Evolutionary conservation across 352 stramenopile species (phyloP).

Genomic region (Phytophthora pisi): DNA sequence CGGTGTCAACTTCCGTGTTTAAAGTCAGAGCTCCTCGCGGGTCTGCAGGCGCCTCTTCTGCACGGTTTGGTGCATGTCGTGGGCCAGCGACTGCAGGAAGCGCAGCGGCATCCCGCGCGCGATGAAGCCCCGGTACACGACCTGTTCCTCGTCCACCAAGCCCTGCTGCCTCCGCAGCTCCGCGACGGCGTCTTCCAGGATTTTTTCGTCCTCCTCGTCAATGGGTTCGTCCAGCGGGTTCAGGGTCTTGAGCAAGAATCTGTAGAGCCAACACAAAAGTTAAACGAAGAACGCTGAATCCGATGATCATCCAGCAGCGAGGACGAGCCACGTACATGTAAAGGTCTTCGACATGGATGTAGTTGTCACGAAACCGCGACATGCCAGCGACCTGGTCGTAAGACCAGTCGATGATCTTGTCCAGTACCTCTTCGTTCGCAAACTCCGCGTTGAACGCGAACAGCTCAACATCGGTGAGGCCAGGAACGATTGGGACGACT

Average conservation of each 20-base stretch:
- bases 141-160: slow-evolving; percentile 47
- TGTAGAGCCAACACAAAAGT: slow-evolving; percentile 10
- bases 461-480: slow-evolving; percentile 53
- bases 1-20: not conserved
- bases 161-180: slow-evolving; percentile 53
- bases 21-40: slow-evolving; percentile 34
- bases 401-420: slow-evolving; percentile 66
- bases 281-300: not conserved
- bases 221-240: slow-evolving; percentile 63
- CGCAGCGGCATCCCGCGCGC: slow-evolving; percentile 57
- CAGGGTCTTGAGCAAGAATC: slow-evolving; percentile 60
- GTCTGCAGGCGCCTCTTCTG: slow-evolving; percentile 38
- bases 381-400: slow-evolving; percentile 53
- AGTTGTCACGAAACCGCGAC: slow-evolving; percentile 49
- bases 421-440: slow-evolving; percentile 53
- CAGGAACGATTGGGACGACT: slow-evolving; percentile 34
- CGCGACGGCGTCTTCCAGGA: slow-evolving; percentile 39
- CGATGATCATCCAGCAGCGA: not conserved
- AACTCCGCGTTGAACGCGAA: slow-evolving; percentile 64
- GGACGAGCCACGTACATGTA: slow-evolving; percentile 36
- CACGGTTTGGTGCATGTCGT: slow-evolving; percentile 52
- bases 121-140: slow-evolving; percentile 61
- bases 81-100: slow-evolving; percentile 49
- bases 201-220: slow-evolving; percentile 43
- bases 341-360: slow-evolving; percentile 60